Base-by-base conservation (phyloP, 2,329 filamentous ascomycete genomes). In the Scedosporium dehoogii region DNA sequence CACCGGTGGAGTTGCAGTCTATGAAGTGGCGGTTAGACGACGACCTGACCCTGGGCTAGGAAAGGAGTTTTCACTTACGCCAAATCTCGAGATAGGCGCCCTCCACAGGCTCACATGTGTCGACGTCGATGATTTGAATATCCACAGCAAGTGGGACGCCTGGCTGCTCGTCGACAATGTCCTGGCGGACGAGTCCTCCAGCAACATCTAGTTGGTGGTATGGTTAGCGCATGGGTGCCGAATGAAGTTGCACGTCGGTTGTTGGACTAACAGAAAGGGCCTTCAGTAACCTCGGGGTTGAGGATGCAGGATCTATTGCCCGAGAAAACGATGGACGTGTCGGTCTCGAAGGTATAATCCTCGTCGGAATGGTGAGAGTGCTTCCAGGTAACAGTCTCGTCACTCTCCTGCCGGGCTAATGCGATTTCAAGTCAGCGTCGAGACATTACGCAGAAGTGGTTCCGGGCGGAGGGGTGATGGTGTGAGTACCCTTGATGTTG, bases 231-330 rank as follows among this genome's bases (percentile, higher is more conserved):
- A 42, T 29, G 44, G 16, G 29, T 51, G 16, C 4, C 2, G 3
- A 16, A 38, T 44, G 12, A 41, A 4, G 10, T 6, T 53, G 21
- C 1, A 16, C 10, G 6, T 6, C 14, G 14, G 14, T 3, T 9
- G 23, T 16, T 3, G 4, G 16, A 61, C 69, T 62, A 68, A 73
- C 78, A 70, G 71, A 76, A 71, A 64, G 81, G 80, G 2, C 80
- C 80, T 67, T 81, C 72, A 3, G 78, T 82, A 16, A 79, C 77
- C 66, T 82, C 80, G 0, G 79, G 78, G 3, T 74, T 77, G 33
- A 83, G 72, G 12, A 81, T 73, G 63, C 81, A 83, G n/a, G 74
- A 75, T 21, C 69, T 70, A 64, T 74, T 74, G 48, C 70, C 70
- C 3, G 68, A 68, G 65, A 77, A 77, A 5, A 76, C 64, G 63